Conservation (phyloP, 768 basidiomycete species). For the Goffeauzyma gilvescens region DNA sequence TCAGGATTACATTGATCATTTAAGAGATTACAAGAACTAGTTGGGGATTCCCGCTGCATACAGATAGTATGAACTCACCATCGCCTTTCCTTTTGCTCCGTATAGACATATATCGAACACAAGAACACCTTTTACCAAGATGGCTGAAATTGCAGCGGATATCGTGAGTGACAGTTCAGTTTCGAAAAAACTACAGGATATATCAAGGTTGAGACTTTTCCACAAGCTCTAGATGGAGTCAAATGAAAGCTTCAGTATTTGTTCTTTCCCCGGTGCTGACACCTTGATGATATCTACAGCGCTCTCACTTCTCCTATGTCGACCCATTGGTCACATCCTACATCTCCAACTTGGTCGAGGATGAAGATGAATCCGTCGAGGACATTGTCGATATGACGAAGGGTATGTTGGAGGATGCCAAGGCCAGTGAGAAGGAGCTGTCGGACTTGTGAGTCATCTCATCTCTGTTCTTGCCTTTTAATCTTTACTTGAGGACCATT, state of each 20-base stretch:
- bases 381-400: slow-evolving; percentile 31
- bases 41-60: too few species aligned
- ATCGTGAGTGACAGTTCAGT: slow-evolving; percentile 11
- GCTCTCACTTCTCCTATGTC: slow-evolving; percentile 29
- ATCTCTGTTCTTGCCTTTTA: background rate
- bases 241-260: background rate
- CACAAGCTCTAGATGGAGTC: background rate
- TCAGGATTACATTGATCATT: too few species aligned
- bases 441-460: slow-evolving; percentile 28
- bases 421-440: slow-evolving; percentile 16
- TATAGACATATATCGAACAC: too few species aligned
- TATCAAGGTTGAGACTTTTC: background rate
- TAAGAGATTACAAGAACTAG: too few species aligned
- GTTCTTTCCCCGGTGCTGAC: background rate
- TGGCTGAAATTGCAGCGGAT: slow-evolving; percentile 22
- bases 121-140: slow-evolving; percentile 8
- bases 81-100: too few species aligned
- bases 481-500: background rate
- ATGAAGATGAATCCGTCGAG: slow-evolving; percentile 33
- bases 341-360: slow-evolving; percentile 32
- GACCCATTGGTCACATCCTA: slow-evolving; percentile 33
- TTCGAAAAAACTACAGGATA: background rate
- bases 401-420: slow-evolving; percentile 28
- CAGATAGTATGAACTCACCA: too few species aligned
- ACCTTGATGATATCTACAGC: slow-evolving; percentile 1